Evolutionary conservation across 2,329 filamentous ascomycete species (phyloP), one percentile per base, ranked within the genome.

Genomic region (Aspergillus pseudoviridinutans): DNA sequence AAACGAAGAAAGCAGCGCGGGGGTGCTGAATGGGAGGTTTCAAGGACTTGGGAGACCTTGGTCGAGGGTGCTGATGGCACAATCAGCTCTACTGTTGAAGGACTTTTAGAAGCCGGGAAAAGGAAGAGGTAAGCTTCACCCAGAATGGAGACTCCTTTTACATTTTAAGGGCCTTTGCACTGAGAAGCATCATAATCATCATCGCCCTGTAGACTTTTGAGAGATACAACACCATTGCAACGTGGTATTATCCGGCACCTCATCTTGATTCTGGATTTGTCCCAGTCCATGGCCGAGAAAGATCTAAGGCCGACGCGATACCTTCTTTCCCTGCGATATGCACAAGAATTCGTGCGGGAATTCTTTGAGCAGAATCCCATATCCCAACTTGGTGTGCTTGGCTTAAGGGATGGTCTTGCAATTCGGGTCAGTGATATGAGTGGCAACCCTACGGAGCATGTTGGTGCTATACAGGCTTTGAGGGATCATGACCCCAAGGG

Each of bases 331-430:
- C 82, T 97, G 68, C 87, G 87, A 62, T 95, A 92, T 74, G 89
- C 92, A 17, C 85, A 88, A 62, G 88, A 92, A 57, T 99, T 97
- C 74, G 89, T 97, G 51, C 84, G 87, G 58, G 93, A 97, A 73
- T 99, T 91, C 77, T 99, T 97, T 71, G 94, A 97, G 76, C 94
- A 99, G 76, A 99, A 99, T 68, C 94, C 94, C 10, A 97, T 99
- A 64, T 96, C 92, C 9, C 94, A 99, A 76, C 84, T 99, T 56
- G 92, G 90, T 25, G 88, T 99, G 29, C 80, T 99, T 42, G 93
- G 90, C 52, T 96, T 97, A 90, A 86, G 90, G 60, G 94, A 97
- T 72, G 94, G 94, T 17, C 81, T 97, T 17, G 92, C 92, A 2
- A 80, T 95, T 25, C 82, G 90, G 42, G 84, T 99, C 61, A 94